Evolutionary conservation across 352 stramenopile genomes (phyloP), one percentile per base, ranked within the genome.

Genomic region (Globisporangium cylindrosporum): DNA sequence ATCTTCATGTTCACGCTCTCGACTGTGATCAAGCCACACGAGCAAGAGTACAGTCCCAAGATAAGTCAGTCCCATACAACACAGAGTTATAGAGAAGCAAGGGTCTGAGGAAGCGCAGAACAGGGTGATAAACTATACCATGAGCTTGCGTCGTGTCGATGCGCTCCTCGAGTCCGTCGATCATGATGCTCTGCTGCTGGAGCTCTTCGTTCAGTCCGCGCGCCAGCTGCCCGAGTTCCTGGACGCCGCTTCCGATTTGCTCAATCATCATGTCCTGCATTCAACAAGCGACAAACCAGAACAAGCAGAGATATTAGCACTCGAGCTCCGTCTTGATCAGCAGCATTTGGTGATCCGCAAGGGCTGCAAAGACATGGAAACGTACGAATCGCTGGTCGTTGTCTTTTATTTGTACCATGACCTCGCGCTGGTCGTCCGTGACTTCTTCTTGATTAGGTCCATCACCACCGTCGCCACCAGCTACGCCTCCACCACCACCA

Each of bases 121-220:
- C 41, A n/a, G 15, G 2, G 41, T 5, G 12, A 8, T 48, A 15
- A 48, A 48, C 38, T 67, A 5, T 74, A 95, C 88, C 88, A 48
- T 93, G 87, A 38, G 79, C 81, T 61, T 83, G 81, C 29, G 88
- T 94, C 9, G 74, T 94, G 63, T 95, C 86, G 70, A 94, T 95
- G 0, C 86, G 76, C 48, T 92, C 81, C 59, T 90, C 78, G 29
- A 95, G 76, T 2, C 86, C 88, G 62, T 94, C 86, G 62, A 94
- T 92, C 88, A 95, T 95, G 64, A 95, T 91, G 61, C 82, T 89
- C 59, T 95, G 88, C 65, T 95, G 86, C 67, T 92, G 82, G 32
- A 95, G 73, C 71, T 95, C 88, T 55, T 95, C 84, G 62, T 94
- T 92, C 24, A 95, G 65, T 43, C 88, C 88, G 25, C 86, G 82